Percentiles rank a stretch among this genome's conserved stretches.
Conservation (phyloP, 345 rosid genomes). For the Eutrema japonicum region DNA sequence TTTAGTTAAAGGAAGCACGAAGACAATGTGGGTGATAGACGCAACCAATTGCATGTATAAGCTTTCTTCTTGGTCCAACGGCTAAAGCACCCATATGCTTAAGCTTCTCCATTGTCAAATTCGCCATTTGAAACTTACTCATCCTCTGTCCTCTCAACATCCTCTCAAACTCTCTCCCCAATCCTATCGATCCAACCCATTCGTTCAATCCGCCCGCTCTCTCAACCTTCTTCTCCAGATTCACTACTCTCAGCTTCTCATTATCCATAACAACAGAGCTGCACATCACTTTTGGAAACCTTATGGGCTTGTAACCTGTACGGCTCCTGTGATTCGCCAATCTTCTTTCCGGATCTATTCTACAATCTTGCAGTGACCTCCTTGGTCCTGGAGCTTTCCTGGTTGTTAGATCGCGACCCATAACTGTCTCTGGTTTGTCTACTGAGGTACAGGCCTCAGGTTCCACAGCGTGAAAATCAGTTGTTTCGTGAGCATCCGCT, state of each 20-base stretch:
- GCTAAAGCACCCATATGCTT: constrained; percentile 95
- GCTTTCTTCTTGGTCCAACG: constrained; percentile 91
- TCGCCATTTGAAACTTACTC: constrained; percentile 74
- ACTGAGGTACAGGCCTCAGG: neutral
- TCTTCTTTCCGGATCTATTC: constrained; percentile 22
- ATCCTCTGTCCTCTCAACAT: constrained; percentile 63
- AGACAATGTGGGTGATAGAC: constrained; percentile 70
- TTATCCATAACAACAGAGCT: constrained; percentile 49
- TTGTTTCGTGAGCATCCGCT: constrained; percentile 32
- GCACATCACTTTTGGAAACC: constrained; percentile 47
- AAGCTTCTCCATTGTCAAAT: constrained; percentile 87
- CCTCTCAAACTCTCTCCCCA: constrained; percentile 69
- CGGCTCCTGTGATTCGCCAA: constrained; percentile 13
- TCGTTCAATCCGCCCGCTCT: constrained; percentile 78
- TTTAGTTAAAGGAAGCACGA: constrained; percentile 37
- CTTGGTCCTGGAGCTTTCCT: constrained; percentile 40
- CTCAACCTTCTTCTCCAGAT: constrained; percentile 75
- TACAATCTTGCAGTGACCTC: constrained; percentile 14
- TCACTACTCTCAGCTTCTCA: constrained; percentile 65
- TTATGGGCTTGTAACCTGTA: constrained; percentile 13
- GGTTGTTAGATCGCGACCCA: constrained; percentile 14
- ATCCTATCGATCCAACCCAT: constrained; percentile 80
- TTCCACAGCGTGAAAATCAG: constrained; percentile 28
- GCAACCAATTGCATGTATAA: constrained; percentile 91
- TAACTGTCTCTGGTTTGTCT: constrained; percentile 49